Percentiles rank a stretch among this genome's conserved stretches.
These are phyloP conservation scores for Ogataea dorogensis DNA, from an alignment of 805 yeast genomes.

Conservation along the genomic window DNA sequence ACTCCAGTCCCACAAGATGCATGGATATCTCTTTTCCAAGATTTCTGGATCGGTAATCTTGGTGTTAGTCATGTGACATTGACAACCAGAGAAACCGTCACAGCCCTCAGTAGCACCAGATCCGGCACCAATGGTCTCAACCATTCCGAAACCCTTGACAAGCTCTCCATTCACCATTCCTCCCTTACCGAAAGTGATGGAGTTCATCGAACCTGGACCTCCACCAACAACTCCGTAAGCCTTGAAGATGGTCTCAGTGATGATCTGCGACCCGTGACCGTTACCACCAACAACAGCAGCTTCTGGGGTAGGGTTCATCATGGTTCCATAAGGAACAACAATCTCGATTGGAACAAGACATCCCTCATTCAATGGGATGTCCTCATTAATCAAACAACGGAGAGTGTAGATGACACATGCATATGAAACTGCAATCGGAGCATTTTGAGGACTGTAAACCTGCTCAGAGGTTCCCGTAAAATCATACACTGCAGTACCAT, in stretches of 20 bases:
- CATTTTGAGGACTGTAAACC: slow-evolving; percentile 52
- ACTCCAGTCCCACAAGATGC: slow-evolving; percentile 44
- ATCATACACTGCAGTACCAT: slow-evolving; percentile 48
- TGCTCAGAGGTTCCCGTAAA: slow-evolving; percentile 54
- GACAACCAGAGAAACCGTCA: slow-evolving; percentile 48
- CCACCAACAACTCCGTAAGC: slow-evolving; percentile 85
- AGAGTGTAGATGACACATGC: slow-evolving; percentile 57
- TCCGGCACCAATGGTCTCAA: slow-evolving; percentile 58
- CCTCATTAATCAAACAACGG: slow-evolving; percentile 47
- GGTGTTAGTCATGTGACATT: slow-evolving; percentile 37
- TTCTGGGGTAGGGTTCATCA: slow-evolving; percentile 42
- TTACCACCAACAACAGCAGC: slow-evolving; percentile 48
- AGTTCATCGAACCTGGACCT: slow-evolving; percentile 89
- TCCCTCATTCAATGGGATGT: slow-evolving; percentile 58
- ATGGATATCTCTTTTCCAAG: slow-evolving; percentile 52
- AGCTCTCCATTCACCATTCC: slow-evolving; percentile 9
- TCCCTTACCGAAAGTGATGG: slow-evolving; percentile 69
- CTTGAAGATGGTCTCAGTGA: slow-evolving; percentile 78
- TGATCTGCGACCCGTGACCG: slow-evolving; percentile 81
- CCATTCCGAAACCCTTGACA: slow-evolving; percentile 47
- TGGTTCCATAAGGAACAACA: slow-evolving; percentile 35
- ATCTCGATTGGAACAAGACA: slow-evolving; percentile 37
- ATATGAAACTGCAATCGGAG: slow-evolving; percentile 53
- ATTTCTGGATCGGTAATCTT: slow-evolving; percentile 54
- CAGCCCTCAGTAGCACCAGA: slow-evolving; percentile 42